Evolutionary conservation across 2,329 filamentous ascomycete genomes (phyloP), one percentile per base, ranked within the genome.

Genomic region (Aspergillus novoparasiticus): DNA sequence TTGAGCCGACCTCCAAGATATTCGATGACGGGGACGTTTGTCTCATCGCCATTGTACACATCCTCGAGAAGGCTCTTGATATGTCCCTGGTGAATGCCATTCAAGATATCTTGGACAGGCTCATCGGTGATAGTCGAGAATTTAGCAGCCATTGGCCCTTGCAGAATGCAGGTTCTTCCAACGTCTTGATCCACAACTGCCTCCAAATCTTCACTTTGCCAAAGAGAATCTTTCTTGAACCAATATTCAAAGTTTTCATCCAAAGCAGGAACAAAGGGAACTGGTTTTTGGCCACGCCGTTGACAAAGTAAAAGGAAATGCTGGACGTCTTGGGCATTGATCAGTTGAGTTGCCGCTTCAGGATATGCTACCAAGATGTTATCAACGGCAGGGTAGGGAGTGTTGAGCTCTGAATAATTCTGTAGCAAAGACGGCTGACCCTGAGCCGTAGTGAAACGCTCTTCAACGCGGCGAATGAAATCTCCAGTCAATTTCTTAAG

Each of bases 161-260:
- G 95, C 43, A 99, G 84, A 75, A 99, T 97, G 82, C 94, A 97
- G 51, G 94, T 97, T 75, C 96, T 89, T 67, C 93, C 94, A 63
- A 99, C 95, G 76, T 99, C 96, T 80, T 98, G 95, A 70, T 86
- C 94, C 65, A 97, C 94, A 62, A 99, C 94, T 59, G 95, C 95
- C 73, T 96, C 94, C 12, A 99, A 85, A 74, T 99, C 95, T 80
- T 99, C 95, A 1, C 95, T 98, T 81, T 99, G 95, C 95, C 95
- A 99, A 9, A 99, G 86, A 1, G 95, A 99, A 79, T 99, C 95
- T 84, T 99, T 99, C 89, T 99, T 99, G 90, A 99, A 99, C 84
- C 93, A 99, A 82, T 96, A 97, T 77, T 99, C 95, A 70, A 99
- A 99, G 76, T 94, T 97, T 67, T 96, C 93, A 72, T 99, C 95